These are phyloP conservation scores for Geotrichum reessii DNA, from an alignment of 1,139 yeast genomes.

Conservation along the genomic window DNA sequence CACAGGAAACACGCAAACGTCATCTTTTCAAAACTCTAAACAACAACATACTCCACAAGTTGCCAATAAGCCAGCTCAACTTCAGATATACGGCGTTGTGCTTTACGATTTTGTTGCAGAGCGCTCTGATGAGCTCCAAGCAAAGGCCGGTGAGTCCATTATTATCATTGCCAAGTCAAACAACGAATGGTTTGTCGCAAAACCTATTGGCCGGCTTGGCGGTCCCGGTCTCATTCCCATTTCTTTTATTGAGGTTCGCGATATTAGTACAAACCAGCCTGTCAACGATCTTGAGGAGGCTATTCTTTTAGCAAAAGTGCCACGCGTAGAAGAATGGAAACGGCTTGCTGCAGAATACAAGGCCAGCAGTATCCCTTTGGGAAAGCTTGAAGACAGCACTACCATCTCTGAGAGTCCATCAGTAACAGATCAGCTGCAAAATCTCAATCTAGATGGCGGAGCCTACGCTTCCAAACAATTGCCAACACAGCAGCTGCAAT, in stretches of 20 bases:
- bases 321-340: constrained; percentile 96
- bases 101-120: constrained; percentile 86
- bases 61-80: constrained; percentile 13
- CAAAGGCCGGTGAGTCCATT: constrained; percentile 78
- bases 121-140: constrained; percentile 79
- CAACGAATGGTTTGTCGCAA: constrained; percentile 95
- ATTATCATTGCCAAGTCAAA: constrained; percentile 94
- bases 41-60: constrained; percentile 1
- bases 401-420: constrained; percentile 1
- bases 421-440: constrained; percentile 15
- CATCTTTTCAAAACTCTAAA: constrained; percentile 4
- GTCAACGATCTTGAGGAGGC: constrained; percentile 46
- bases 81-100: constrained; percentile 57
- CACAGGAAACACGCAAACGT: constrained; percentile 6
- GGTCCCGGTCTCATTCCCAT: constrained; percentile 97
- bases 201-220: constrained; percentile 89
- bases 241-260: constrained; percentile 79
- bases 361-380: constrained; percentile 81
- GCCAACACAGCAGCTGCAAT: constrained; percentile 17
- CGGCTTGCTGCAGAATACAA: constrained; percentile 84
- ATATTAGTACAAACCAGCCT: constrained; percentile 58
- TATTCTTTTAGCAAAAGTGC: constrained; percentile 62
- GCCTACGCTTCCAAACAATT: constrained; percentile 1
- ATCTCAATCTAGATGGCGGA: constrained; percentile 6
- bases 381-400: constrained; percentile 39